Percentiles rank a stretch among this genome's conserved stretches.
Evolutionary conservation across 108 stramenopile species (phyloP).

Genomic region (Nitzschia putrida): DNA sequence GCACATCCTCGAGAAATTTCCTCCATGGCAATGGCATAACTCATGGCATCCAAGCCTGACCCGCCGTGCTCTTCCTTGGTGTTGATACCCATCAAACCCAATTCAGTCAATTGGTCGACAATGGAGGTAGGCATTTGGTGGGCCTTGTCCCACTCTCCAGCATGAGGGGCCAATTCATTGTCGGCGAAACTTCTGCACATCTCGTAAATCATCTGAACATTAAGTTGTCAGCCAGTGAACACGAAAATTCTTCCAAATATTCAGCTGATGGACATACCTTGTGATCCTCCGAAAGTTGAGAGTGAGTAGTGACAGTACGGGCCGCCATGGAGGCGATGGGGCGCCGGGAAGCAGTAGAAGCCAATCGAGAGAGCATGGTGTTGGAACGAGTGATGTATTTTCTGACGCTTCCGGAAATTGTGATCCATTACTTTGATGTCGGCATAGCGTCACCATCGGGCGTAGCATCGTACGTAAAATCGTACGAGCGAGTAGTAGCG

Average conservation of each 20-base stretch:
- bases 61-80: slow-evolving; percentile 79
- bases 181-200: slow-evolving; percentile 97
- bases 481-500: too few species aligned
- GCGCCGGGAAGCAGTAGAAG: slow-evolving; percentile 24
- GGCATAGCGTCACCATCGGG: too few species aligned
- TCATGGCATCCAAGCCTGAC: slow-evolving; percentile 89
- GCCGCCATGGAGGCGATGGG: not conserved
- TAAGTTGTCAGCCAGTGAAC: not conserved
- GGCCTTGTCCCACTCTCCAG: slow-evolving; percentile 85
- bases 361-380: slow-evolving; percentile 30
- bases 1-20: slow-evolving; percentile 97
- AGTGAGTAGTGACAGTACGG: slow-evolving; percentile 59
- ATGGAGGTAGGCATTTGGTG: slow-evolving; percentile 77
- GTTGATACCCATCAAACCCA: slow-evolving; percentile 97
- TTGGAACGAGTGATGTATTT: not conserved
- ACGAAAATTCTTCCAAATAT: not conserved
- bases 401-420: not conserved
- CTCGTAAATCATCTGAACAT: slow-evolving; percentile 79
- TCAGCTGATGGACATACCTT: not conserved
- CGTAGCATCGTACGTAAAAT: too few species aligned
- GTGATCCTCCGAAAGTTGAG: slow-evolving; percentile 90
- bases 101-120: slow-evolving; percentile 72
- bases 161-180: slow-evolving; percentile 90
- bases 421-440: too few species aligned
- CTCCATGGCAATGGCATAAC: slow-evolving; percentile 98